phyloP scores from a whole-genome alignment of 148 eudicot genomes.

The Rhododendron vialii region DNA sequence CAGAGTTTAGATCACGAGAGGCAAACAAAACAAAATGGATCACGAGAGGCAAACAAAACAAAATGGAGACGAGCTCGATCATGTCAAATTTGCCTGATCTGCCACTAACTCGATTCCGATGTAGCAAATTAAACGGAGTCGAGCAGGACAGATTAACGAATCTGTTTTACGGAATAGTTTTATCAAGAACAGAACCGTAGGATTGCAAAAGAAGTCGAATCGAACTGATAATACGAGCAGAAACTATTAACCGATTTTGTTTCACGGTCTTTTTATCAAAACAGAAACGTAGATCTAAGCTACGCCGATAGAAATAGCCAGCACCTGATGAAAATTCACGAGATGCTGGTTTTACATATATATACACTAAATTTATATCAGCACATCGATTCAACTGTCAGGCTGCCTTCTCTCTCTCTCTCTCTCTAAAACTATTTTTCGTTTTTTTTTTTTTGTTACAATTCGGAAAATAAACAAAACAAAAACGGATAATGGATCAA shows the following conservation, averaged over 20 bases:
- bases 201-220: background rate
- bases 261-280: background rate
- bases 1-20: no score
- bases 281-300: background rate
- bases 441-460: background rate
- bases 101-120: no score
- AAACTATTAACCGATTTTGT: background rate
- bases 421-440: background rate
- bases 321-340: background rate
- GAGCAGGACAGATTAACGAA: no score
- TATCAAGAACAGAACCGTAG: no score
- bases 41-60: no score
- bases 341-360: slow-evolving; percentile 6
- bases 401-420: slow-evolving; percentile 11
- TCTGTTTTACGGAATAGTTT: no score
- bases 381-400: background rate
- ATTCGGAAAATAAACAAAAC: background rate
- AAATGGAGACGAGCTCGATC: no score
- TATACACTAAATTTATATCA: background rate
- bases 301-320: background rate
- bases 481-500: background rate
- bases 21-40: no score
- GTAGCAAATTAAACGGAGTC: no score
- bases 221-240: background rate
- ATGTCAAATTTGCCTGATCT: no score